These are phyloP conservation scores for Penicillium sp. DNA, from an alignment of 2,329 filamentous ascomycete genomes.

Conservation along the genomic window DNA sequence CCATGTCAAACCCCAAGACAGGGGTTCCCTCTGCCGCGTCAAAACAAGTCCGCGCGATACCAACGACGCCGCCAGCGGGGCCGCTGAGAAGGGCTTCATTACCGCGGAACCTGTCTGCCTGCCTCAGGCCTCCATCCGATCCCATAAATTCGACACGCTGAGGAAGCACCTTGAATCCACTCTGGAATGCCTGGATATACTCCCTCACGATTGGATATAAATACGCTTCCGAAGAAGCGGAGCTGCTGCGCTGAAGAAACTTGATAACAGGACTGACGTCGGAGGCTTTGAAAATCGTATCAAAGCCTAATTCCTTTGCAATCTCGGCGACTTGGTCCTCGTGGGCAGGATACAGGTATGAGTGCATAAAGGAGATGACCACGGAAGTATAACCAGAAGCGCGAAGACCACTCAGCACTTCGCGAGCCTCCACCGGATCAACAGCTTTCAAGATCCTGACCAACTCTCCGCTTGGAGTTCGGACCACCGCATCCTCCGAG, in stretches of 20 bases:
- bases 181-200: background rate
- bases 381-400: constrained; percentile 73
- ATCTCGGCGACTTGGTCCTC: constrained; percentile 72
- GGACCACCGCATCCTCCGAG: constrained; percentile 57
- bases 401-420: constrained; percentile 57
- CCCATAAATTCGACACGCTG: background rate
- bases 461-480: constrained; percentile 59
- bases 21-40: constrained; percentile 65
- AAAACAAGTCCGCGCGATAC: constrained; percentile 87
- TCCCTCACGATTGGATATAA: background rate
- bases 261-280: constrained; percentile 84
- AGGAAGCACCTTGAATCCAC: background rate
- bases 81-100: constrained; percentile 75
- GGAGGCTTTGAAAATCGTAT: constrained; percentile 68
- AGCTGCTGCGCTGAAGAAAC: constrained; percentile 69
- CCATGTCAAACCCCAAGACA: constrained; percentile 13
- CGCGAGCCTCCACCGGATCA: constrained; percentile 51
- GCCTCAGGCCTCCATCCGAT: constrained; percentile 27
- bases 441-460: constrained; percentile 67
- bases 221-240: constrained; percentile 74
- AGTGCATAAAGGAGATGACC: constrained; percentile 83
- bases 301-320: constrained; percentile 74
- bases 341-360: constrained; percentile 82
- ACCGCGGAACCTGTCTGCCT: constrained; percentile 35
- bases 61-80: constrained; percentile 85